Evolutionary conservation across 140 eudicot genomes (phyloP), one percentile per base, ranked within the genome.

Genomic region (Ambrosia hybrid): DNA sequence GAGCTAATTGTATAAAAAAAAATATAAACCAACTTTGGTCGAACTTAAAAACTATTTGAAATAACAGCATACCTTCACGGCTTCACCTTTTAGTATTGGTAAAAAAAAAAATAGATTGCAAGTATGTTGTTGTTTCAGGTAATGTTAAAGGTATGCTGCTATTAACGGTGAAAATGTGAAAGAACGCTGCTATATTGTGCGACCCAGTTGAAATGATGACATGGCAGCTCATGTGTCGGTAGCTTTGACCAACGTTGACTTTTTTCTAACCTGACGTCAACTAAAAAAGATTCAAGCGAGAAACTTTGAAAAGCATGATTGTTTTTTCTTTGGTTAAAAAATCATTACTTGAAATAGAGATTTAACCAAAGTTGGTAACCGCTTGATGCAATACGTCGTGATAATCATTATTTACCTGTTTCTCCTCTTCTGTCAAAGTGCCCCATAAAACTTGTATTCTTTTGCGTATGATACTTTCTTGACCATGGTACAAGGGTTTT

Each of bases 401-500:
- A 21, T 45, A 48, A 48, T 3, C 10, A 6, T 6, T 4, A 64
- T 55, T 71, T 76, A 87, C 98, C 98, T 80, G 86, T 72, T 80
- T 85, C 72, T 90, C 98, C 65, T 84, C 90, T 78, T 84, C 84
- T 5, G 93, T 66, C 34, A 90, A 76, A 67, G 84, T 78, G 69
- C 72, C 84, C 97, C 95, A 85, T 43, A 85, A 30, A 49, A 70
- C 79, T 37, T 87, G 91, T 73, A 86, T 87, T 74, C 86, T 79
- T 71, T 83, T 90, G 61, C 90, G 88, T 51, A 86, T 86, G 70
- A 76, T 82, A 76, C 67, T 76, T 81, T 84, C 96, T 67, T 84
- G 92, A 45, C 96, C 96, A 59, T 79, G 86, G 76, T 84, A 79
- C 75, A 79, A 76, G 21, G 91, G 89, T 62, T 82, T 85, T 51